Evolutionary conservation across 1,284 basidiomycete genomes (phyloP).

Genomic region (Trichosporon sp.): DNA sequence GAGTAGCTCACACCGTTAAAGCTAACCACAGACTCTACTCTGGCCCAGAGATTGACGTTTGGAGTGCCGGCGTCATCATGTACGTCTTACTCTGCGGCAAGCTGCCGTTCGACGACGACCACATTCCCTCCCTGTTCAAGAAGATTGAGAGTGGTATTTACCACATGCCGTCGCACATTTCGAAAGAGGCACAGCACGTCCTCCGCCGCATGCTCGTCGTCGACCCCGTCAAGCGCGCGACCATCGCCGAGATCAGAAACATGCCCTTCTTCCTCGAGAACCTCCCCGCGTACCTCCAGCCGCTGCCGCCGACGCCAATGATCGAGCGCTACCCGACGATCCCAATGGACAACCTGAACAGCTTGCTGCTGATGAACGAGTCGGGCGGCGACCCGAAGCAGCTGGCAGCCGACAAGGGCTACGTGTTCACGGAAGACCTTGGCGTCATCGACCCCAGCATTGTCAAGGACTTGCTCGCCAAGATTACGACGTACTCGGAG

Average conservation of each 20-base stretch:
- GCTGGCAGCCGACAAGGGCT: constrained; percentile 54
- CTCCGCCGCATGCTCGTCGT: constrained; percentile 85
- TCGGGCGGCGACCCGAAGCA: constrained; percentile 51
- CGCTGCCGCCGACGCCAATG: constrained; percentile 75
- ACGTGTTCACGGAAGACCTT: constrained; percentile 61
- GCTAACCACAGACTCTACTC: constrained; percentile 68
- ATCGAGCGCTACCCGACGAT: constrained; percentile 50
- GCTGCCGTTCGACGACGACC: constrained; percentile 92
- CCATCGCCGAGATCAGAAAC: constrained; percentile 81
- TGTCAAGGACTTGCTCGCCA: constrained; percentile 75
- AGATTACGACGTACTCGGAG: constrained; percentile 75
- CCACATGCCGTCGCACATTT: constrained; percentile 76
- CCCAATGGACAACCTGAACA: constrained; percentile 53
- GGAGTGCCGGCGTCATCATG: constrained; percentile 92
- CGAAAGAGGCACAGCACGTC: constrained; percentile 72
- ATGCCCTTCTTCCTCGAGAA: constrained; percentile 85
- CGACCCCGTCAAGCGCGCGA: constrained; percentile 89
- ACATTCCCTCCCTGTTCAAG: constrained; percentile 84
- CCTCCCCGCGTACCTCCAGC: constrained; percentile 82
- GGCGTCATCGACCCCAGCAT: constrained; percentile 88
- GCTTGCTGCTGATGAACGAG: constrained; percentile 49
- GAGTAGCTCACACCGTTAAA: constrained; percentile 28
- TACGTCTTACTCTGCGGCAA: constrained; percentile 93
- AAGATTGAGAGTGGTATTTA: constrained; percentile 90
- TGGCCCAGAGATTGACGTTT: constrained; percentile 96